Base-by-base conservation (phyloP, 768 basidiomycete genomes). In the button mushroom (Agaricus bisporus) region DNA sequence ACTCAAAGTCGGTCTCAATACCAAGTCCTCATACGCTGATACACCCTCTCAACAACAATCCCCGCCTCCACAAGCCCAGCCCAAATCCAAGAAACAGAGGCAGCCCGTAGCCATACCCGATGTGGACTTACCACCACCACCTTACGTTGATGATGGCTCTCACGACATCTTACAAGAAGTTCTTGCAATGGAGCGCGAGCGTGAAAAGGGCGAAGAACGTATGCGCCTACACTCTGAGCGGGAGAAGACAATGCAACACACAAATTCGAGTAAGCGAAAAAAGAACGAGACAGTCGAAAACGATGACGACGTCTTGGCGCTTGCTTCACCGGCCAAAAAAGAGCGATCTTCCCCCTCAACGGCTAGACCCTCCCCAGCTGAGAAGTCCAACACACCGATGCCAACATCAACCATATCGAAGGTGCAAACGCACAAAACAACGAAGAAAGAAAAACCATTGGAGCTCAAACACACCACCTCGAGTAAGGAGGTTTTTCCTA, bases 101-200 rank as follows among this genome's bases (percentile, higher is more conserved):
- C 57, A 62, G 17, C 58, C 63, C 6, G 64, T 77, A 46, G 67
- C 76, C 20, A 17, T 35, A 38, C 47, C 53, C 22, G 53, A 54
- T 8, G 29, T 48, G 11, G 85, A 88, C 57, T 81, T 76, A 15
- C 80, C 81, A 2, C 79, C 85, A 1, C 82, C 83, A 2, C 78
- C 84, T 3, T 86, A 86, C 62, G 77, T 85, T 41, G 87, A 90
- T 59, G 88, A 90, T 66, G 88, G 86, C n/a, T 86, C 85, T 26
- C 82, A 87, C 59, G 88, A 91, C 61, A 74, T 91, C 38, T 70
- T 89, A 2, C 86, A 89, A 64, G 88, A 91, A 64, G 87, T 91
- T 17, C 77, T 90, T 50, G 88, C 88, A 7, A 86, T 90, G 38
- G 88, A 91, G 63, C 73, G 79, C 37, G 88, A 91, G 63, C 73